These are phyloP conservation scores for Aspergillus jensenii DNA, from an alignment of 2,329 filamentous ascomycete species.

Conservation along the genomic window DNA sequence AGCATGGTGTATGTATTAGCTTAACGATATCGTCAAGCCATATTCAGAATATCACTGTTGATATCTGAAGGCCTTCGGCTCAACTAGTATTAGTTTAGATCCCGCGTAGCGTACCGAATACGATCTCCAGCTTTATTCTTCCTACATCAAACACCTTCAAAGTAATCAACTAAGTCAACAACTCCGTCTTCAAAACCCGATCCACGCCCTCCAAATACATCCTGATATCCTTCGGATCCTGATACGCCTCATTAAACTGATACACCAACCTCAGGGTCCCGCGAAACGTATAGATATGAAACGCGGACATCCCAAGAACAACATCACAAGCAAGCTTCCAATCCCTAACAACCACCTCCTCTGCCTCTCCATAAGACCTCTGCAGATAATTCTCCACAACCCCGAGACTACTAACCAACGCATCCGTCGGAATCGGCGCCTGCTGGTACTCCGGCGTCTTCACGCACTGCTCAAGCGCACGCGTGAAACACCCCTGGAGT, in stretches of 20 bases:
- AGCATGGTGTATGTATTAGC: too few species aligned
- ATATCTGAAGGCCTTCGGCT: too few species aligned
- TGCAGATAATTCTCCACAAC: not conserved
- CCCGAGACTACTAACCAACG: constrained; percentile 2
- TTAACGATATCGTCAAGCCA: too few species aligned
- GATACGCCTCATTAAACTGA: constrained; percentile 2
- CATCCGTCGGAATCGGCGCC: not conserved
- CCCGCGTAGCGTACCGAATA: too few species aligned
- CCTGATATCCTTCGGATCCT: not conserved
- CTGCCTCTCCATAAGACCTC: not conserved
- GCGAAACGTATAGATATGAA: constrained; percentile 1
- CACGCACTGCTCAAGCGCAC: not conserved
- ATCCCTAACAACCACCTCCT: not conserved
- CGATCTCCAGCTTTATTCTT: too few species aligned
- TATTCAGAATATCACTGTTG: too few species aligned
- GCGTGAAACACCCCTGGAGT: not conserved
- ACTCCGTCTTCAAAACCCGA: not conserved
- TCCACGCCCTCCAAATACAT: constrained; percentile 1
- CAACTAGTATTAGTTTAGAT: too few species aligned
- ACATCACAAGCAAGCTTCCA: not conserved
- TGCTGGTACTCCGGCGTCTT: not conserved
- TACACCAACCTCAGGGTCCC: not conserved
- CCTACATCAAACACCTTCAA: too few species aligned
- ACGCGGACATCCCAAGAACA: not conserved
- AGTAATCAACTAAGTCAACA: not conserved